phyloP scores from a whole-genome alignment of 257 asterid genomes.

The Perilla frutescens region DNA sequence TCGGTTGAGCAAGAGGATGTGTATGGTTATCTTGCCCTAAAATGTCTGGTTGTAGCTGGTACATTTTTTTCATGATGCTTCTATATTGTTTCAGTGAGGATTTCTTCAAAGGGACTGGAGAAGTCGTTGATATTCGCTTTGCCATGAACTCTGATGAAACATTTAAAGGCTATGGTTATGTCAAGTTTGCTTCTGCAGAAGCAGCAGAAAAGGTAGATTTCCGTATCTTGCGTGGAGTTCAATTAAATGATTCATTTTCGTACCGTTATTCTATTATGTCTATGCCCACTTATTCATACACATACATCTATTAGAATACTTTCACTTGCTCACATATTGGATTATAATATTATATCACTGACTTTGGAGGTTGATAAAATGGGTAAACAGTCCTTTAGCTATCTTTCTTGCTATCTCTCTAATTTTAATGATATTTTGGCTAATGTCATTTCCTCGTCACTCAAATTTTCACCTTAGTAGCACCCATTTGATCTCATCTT shows the following conservation, averaged over 20 bases:
- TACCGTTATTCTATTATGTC: not conserved
- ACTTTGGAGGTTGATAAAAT: slow-evolving; percentile 4
- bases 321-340: not conserved
- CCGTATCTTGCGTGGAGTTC: not conserved
- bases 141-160: slow-evolving; percentile 55
- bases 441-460: not conserved
- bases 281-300: not conserved
- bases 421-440: slow-evolving; percentile 8
- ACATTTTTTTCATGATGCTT: not conserved
- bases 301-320: not conserved
- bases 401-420: not conserved
- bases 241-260: not conserved
- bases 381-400: not conserved
- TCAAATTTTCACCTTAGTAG: not conserved
- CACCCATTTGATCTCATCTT: not conserved
- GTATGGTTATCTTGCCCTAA: slow-evolving; percentile 48
- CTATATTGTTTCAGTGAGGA: slow-evolving; percentile 53
- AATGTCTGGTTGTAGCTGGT: slow-evolving; percentile 2
- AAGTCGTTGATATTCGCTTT: slow-evolving; percentile 69
- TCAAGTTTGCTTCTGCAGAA: slow-evolving; percentile 76
- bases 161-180: slow-evolving; percentile 89
- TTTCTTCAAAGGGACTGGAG: slow-evolving; percentile 79
- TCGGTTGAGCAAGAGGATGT: slow-evolving; percentile 59
- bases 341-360: not conserved
- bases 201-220: slow-evolving; percentile 70